Conservation (phyloP, 1,139 yeast genomes). For the Candida sp. region DNA sequence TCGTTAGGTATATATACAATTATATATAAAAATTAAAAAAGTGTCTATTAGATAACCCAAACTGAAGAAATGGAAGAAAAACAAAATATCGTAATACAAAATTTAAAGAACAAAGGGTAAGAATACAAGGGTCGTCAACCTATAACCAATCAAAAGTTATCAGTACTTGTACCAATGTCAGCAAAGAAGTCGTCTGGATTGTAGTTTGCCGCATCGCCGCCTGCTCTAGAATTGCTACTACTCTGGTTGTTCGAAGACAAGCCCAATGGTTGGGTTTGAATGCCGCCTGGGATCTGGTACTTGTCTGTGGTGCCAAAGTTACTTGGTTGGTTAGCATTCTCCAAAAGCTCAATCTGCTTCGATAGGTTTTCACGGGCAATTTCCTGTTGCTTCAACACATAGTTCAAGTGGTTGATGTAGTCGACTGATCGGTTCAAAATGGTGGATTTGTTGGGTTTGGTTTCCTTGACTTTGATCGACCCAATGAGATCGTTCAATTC, state of each 20-base stretch:
- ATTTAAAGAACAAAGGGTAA: background rate
- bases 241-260: background rate
- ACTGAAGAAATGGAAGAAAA: background rate
- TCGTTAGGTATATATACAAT: background rate
- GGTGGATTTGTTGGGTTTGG: constrained; percentile 74
- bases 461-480: constrained; percentile 57
- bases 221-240: background rate
- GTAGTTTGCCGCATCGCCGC: constrained; percentile 2
- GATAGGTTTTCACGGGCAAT: constrained; percentile 6
- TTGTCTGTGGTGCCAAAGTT: background rate
- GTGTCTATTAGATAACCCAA: constrained; percentile 2
- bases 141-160: constrained; percentile 4
- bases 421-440: constrained; percentile 72
- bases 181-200: constrained; percentile 13
- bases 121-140: background rate
- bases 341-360: constrained; percentile 12
- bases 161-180: constrained; percentile 10
- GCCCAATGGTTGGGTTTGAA: background rate
- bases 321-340: constrained; percentile 2
- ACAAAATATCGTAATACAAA: constrained; percentile 1
- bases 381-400: constrained; percentile 44
- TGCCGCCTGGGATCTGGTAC: background rate
- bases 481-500: constrained; percentile 44
- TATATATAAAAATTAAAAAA: background rate
- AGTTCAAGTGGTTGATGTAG: constrained; percentile 59